A percentile compares a stretch with the other conserved stretches of the same genome.
These are phyloP conservation scores for Myxozyma lipomycoides DNA, from an alignment of 805 yeast genomes.

Conservation along the genomic window DNA sequence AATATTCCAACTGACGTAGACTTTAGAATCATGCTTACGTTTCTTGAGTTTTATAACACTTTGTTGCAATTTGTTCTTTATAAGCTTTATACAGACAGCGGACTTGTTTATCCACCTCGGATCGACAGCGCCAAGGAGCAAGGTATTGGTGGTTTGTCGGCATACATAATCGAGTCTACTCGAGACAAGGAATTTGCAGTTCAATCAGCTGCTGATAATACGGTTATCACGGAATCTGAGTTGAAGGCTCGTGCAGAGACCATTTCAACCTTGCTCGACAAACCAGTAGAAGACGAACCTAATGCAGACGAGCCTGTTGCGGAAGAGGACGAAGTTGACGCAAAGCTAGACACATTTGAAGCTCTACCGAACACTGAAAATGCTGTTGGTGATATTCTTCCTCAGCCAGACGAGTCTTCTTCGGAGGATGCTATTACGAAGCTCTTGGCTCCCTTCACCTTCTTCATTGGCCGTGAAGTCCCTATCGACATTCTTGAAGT, in stretches of 20 bases:
- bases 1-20: constrained; percentile 91
- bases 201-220: constrained; percentile 18
- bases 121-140: constrained; percentile 68
- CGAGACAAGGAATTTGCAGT: constrained; percentile 28
- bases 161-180: constrained; percentile 63
- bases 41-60: constrained; percentile 92
- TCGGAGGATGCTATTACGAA: constrained; percentile 49
- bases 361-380: constrained; percentile 30
- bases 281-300: constrained; percentile 41
- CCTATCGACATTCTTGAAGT: constrained; percentile 89
- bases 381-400: constrained; percentile 24
- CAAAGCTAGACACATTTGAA: constrained; percentile 25
- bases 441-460: constrained; percentile 69
- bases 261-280: constrained; percentile 39
- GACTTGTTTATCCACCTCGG: constrained; percentile 86
- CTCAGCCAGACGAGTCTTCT: constrained; percentile 29
- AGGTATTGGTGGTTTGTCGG: constrained; percentile 83
- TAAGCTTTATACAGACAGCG: constrained; percentile 80
- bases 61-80: constrained; percentile 80
- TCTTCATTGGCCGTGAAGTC: constrained; percentile 92
- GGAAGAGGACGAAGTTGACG: constrained; percentile 35
- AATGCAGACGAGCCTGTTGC: constrained; percentile 40
- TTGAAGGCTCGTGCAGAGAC: constrained; percentile 20
- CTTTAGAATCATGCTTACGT: constrained; percentile 94
- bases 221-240: constrained; percentile 15